Evolutionary conservation across 1,284 basidiomycete species (phyloP), one percentile per base, ranked within the genome.

Genomic region (Cystobasidium slooffiae): DNA sequence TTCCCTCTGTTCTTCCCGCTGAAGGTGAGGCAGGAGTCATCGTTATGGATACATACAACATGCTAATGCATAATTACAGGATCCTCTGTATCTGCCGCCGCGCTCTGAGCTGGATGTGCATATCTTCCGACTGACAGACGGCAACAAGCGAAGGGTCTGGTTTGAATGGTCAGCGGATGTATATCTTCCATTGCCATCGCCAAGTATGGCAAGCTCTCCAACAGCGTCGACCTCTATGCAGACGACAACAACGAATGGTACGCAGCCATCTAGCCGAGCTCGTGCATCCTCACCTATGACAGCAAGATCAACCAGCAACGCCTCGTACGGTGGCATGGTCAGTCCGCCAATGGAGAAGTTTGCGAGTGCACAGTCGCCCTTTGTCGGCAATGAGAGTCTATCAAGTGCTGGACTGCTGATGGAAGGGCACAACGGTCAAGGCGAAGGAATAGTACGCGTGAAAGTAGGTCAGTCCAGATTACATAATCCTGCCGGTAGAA

Each of bases 141-240:
- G 78, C 44, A 76, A 78, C 14, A 78, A 89, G 75, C 87, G 89
- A 43, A 88, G 91, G 79, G 93, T 99, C 8, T 99, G 97, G 97
- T 99, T 98, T 84, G 97, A 99, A 83, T 99, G 97, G 97, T 89
- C 90, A 79, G 94, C 93, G 0, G 94, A 98, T 80, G 89, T 90
- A 3, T 98, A 92, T 84, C 85, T 98, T 52, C 88, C 90, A 6
- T 76, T 84, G 44, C 77, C 80, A 44, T 55, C 76, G 1, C 58
- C 75, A 24, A 62, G 64, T 18, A 61, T 68, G 51, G 52, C 62
- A 8, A 39, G 51, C 5, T 73, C 70, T 6, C 70, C 70, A 0
- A 55, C 74, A 18, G 43, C 51, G 20, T 59, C 68, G 7, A 68
- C 64, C 20, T 74, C 67, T 4, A 66, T 68, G 20, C 61, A 74